Conservation (phyloP, 2,329 filamentous ascomycete species). For the Phaeosphaeriaceae sp. region DNA sequence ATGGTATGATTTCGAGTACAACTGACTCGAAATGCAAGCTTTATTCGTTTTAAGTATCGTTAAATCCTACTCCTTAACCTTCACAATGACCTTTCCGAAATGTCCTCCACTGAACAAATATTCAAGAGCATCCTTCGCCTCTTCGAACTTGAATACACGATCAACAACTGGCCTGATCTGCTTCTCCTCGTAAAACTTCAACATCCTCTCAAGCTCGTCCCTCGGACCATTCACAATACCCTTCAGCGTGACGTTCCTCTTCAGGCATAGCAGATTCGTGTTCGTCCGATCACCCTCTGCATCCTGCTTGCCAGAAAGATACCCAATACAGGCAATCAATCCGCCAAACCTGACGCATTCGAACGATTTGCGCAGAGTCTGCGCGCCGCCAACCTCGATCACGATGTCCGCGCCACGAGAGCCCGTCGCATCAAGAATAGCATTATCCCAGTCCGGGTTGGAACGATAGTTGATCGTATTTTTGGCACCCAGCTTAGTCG, state of each 20-base stretch:
- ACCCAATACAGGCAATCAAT: slow-evolving; percentile 50
- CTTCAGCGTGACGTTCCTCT: slow-evolving; percentile 61
- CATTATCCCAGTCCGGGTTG: slow-evolving; percentile 65
- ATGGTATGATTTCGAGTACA: too few relatives aligned
- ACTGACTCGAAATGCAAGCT: too few relatives aligned
- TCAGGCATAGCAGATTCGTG: slow-evolving; percentile 64
- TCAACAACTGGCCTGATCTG: slow-evolving; percentile 52
- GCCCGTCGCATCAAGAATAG: slow-evolving; percentile 58
- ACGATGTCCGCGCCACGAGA: slow-evolving; percentile 56
- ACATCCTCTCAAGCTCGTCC: slow-evolving; percentile 58
- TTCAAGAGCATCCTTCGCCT: slow-evolving; percentile 35
- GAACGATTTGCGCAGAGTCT: slow-evolving; percentile 56
- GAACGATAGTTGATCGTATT: slow-evolving; percentile 68
- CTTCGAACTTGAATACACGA: slow-evolving; percentile 47
- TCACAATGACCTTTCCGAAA: slow-evolving; percentile 50
- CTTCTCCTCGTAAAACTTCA: slow-evolving; percentile 51
- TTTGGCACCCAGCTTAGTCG: slow-evolving; percentile 64
- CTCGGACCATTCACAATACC: slow-evolving; percentile 69
- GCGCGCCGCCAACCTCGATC: slow-evolving; percentile 60
- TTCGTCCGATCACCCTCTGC: slow-evolving; percentile 62
- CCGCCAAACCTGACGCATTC: slow-evolving; percentile 53
- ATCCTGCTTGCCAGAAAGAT: slow-evolving; percentile 63
- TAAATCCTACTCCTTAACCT: slow-evolving; percentile 29
- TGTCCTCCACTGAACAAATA: slow-evolving; percentile 45
- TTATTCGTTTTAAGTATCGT: too few relatives aligned